Evolutionary conservation across 2,329 filamentous ascomycete genomes (phyloP).

Genomic region (Sclerotinia trifoliorum): DNA sequence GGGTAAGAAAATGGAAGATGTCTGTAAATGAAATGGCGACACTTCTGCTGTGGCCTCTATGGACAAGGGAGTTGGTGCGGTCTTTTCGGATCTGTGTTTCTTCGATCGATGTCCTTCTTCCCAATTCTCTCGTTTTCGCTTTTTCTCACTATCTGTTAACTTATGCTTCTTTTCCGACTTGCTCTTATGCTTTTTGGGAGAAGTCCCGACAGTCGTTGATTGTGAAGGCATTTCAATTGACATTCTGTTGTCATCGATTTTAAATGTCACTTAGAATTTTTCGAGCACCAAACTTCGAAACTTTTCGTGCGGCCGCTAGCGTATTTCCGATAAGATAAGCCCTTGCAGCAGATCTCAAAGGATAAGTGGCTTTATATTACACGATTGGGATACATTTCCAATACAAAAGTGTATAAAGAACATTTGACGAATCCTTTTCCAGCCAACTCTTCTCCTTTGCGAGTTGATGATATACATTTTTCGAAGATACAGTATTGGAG

Average conservation of each 20-base stretch:
- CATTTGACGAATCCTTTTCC: neutral
- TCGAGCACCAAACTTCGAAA: constrained; percentile 9
- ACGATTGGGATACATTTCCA: constrained; percentile 16
- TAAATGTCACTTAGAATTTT: constrained; percentile 11
- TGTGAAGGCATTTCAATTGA: constrained; percentile 34
- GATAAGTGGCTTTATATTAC: constrained; percentile 21
- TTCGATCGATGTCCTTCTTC: constrained; percentile 48
- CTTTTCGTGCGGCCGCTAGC: constrained; percentile 24
- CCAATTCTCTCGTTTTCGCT: constrained; percentile 42
- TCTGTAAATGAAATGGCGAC: constrained; percentile 76
- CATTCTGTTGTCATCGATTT: constrained; percentile 24
- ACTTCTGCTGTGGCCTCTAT: constrained; percentile 35
- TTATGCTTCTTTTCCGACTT: constrained; percentile 41
- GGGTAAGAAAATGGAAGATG: constrained; percentile 76
- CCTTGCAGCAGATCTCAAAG: neutral
- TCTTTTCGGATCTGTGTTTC: constrained; percentile 45
- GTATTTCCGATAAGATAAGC: constrained; percentile 16
- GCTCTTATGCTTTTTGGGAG: constrained; percentile 34
- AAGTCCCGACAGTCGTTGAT: constrained; percentile 25
- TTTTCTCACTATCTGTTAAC: constrained; percentile 45
- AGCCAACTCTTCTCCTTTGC: neutral
- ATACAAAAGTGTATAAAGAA: neutral
- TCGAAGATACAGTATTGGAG: neutral
- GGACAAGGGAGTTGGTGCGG: constrained; percentile 31
- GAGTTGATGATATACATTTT: neutral